A percentile compares a stretch with the other conserved stretches of the same genome.
Conservation (phyloP, 2,329 filamentous ascomycete genomes). For the Calonectria honghensis region DNA sequence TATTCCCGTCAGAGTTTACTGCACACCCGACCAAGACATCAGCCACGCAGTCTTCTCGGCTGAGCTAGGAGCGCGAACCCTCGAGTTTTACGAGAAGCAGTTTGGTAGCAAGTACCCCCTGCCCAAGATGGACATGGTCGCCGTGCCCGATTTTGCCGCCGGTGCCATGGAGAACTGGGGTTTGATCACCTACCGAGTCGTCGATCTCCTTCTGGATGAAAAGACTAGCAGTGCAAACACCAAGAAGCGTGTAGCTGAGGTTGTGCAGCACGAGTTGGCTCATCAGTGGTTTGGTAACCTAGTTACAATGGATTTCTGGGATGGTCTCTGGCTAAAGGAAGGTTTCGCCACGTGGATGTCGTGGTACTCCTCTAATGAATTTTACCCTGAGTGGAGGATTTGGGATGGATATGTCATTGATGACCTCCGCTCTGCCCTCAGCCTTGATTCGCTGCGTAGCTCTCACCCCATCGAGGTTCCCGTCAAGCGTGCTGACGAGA, state of each 20-base stretch:
- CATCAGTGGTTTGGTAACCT: slow-evolving; percentile 99
- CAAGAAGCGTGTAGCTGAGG: slow-evolving; percentile 95
- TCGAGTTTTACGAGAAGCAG: slow-evolving; percentile 96
- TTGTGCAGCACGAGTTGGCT: slow-evolving; percentile 96
- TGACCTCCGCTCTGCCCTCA: slow-evolving; percentile 90
- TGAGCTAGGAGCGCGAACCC: slow-evolving; percentile 89
- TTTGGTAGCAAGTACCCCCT: slow-evolving; percentile 85
- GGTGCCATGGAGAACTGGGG: slow-evolving; percentile 99
- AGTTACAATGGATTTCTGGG: slow-evolving; percentile 99
- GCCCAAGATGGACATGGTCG: slow-evolving; percentile 71
- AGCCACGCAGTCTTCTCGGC: slow-evolving; percentile 94
- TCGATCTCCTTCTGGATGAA: slow-evolving; percentile 88
- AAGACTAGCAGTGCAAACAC: slow-evolving; percentile 91
- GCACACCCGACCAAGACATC: slow-evolving; percentile 91
- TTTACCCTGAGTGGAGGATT: slow-evolving; percentile 99
- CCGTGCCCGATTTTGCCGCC: slow-evolving; percentile 95
- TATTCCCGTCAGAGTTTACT: slow-evolving; percentile 94
- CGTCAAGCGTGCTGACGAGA: slow-evolving; percentile 94
- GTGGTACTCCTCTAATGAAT: slow-evolving; percentile 89
- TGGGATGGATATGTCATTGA: slow-evolving; percentile 97
- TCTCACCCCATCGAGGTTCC: slow-evolving; percentile 98
- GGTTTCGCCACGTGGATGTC: slow-evolving; percentile 80
- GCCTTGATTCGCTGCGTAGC: slow-evolving; percentile 92
- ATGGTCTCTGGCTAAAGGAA: slow-evolving; percentile 97
- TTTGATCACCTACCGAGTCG: slow-evolving; percentile 93